Percentiles rank a stretch among this genome's conserved stretches.
Conservation (phyloP, 768 basidiomycete species). For the Amanita inopinata region DNA sequence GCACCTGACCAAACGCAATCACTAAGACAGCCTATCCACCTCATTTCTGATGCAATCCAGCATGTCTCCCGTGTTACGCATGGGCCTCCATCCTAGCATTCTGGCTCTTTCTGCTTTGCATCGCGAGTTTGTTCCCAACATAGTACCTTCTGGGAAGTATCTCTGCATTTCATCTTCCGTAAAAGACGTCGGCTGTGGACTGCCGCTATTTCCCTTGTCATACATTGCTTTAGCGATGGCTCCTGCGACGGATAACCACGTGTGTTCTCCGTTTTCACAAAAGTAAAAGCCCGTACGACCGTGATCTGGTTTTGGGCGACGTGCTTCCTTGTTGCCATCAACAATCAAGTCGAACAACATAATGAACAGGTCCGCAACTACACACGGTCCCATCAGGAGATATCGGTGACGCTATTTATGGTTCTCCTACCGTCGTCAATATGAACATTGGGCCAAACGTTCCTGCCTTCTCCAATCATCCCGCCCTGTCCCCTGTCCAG, state of each 20-base stretch:
- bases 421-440: slow-evolving; percentile 36
- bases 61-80: slow-evolving; percentile 38
- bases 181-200: slow-evolving; percentile 34
- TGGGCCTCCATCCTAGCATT: slow-evolving; percentile 44
- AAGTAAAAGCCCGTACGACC: slow-evolving; percentile 40
- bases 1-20: no score
- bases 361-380: slow-evolving; percentile 37
- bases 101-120: slow-evolving; percentile 32
- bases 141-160: slow-evolving; percentile 27
- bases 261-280: slow-evolving; percentile 38
- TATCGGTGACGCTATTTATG: not conserved
- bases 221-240: slow-evolving; percentile 27
- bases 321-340: slow-evolving; percentile 9
- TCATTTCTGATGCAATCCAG: slow-evolving; percentile 37
- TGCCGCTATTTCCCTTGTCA: slow-evolving; percentile 23
- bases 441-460: slow-evolving; percentile 46
- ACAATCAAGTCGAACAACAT: slow-evolving; percentile 30
- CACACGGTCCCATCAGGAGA: slow-evolving; percentile 2
- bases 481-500: slow-evolving; percentile 37
- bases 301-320: slow-evolving; percentile 23
- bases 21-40: slow-evolving; percentile 22
- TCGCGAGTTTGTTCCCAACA: slow-evolving; percentile 32
- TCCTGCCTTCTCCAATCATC: slow-evolving; percentile 41
- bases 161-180: slow-evolving; percentile 29
- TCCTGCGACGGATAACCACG: slow-evolving; percentile 24